A percentile compares a stretch with the other conserved stretches of the same genome.
phyloP scores from a whole-genome alignment of 202 grass and related monocot genomes.

The Bolboschoenoplectus hybrid region DNA sequence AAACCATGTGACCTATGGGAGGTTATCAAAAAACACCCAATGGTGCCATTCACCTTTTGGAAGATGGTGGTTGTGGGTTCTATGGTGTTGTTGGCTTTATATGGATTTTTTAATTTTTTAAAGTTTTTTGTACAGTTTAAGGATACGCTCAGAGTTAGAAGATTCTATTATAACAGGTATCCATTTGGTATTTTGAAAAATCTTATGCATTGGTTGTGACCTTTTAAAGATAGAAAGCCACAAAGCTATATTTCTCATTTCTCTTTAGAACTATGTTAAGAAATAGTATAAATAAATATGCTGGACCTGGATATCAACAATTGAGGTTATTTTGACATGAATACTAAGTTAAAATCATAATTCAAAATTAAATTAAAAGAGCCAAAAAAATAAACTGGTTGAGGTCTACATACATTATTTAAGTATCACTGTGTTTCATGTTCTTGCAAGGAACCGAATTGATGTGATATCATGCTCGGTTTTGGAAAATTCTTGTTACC shows the following conservation, averaged over 20 bases:
- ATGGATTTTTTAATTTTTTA: slow-evolving; percentile 92
- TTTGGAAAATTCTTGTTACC: not conserved
- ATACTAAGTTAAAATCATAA: not conserved
- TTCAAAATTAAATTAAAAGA: not conserved
- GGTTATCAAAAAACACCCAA: slow-evolving; percentile 74
- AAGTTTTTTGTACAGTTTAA: slow-evolving; percentile 95
- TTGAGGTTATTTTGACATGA: not conserved
- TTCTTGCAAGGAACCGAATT: not conserved
- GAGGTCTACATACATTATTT: not conserved
- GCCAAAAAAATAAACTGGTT: not conserved
- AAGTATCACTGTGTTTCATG: not conserved
- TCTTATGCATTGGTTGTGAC: not conserved
- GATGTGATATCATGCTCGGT: not conserved
- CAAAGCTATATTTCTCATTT: not conserved
- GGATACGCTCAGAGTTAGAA: slow-evolving; percentile 71
- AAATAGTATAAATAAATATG: not conserved
- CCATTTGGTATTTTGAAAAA: slow-evolving; percentile 26
- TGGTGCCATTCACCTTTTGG: slow-evolving; percentile 83
- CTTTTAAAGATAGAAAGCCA: not conserved
- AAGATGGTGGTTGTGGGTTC: slow-evolving; percentile 88
- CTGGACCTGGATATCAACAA: not conserved
- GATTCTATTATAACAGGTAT: slow-evolving; percentile 90
- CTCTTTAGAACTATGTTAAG: slow-evolving; percentile 4
- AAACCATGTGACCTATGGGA: slow-evolving; percentile 84
- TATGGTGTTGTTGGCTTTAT: slow-evolving; percentile 81